These are phyloP conservation scores for Bifiguratus adelaidae DNA, from an alignment of 192 early-diverging fungal species.

Conservation along the genomic window DNA sequence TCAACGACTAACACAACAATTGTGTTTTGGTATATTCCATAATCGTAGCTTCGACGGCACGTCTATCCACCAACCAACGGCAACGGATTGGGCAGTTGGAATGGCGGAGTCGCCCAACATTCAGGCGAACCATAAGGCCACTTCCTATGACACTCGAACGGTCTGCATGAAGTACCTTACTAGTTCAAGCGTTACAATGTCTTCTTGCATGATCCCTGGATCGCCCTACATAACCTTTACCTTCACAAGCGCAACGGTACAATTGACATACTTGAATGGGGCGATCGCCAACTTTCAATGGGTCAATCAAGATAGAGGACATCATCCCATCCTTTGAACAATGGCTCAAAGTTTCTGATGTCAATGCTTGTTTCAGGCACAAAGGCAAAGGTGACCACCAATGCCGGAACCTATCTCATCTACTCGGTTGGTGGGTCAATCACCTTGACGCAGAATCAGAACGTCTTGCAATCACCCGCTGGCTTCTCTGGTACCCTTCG, in stretches of 20 bases:
- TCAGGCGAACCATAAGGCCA: background rate
- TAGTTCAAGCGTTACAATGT: slow-evolving; percentile 12
- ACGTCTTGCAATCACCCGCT: slow-evolving; percentile 1
- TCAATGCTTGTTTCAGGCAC: too few relatives aligned
- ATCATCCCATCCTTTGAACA: slow-evolving; percentile 9
- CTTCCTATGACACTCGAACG: slow-evolving; percentile 3
- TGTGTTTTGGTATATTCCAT: slow-evolving; percentile 1
- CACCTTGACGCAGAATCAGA: slow-evolving; percentile 15
- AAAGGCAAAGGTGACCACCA: slow-evolving; percentile 30
- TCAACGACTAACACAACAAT: background rate
- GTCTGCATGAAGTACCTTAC: slow-evolving; percentile 3
- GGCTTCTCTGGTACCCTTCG: slow-evolving; percentile 29
- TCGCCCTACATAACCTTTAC: slow-evolving; percentile 32
- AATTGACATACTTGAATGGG: slow-evolving; percentile 24
- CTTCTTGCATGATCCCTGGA: slow-evolving; percentile 36
- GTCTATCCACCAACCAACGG: slow-evolving; percentile 2
- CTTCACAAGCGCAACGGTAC: slow-evolving; percentile 17
- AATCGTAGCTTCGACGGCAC: slow-evolving; percentile 1
- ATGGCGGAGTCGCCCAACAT: background rate
- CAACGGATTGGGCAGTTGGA: slow-evolving; percentile 1
- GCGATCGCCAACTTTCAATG: background rate
- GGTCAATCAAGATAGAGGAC: slow-evolving; percentile 15
- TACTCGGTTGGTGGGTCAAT: slow-evolving; percentile 22
- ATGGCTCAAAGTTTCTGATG: too few relatives aligned
- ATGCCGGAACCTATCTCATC: slow-evolving; percentile 29